Evolutionary conservation across 441 rosid genomes (phyloP).

Genomic region (Mallotus repandus): DNA sequence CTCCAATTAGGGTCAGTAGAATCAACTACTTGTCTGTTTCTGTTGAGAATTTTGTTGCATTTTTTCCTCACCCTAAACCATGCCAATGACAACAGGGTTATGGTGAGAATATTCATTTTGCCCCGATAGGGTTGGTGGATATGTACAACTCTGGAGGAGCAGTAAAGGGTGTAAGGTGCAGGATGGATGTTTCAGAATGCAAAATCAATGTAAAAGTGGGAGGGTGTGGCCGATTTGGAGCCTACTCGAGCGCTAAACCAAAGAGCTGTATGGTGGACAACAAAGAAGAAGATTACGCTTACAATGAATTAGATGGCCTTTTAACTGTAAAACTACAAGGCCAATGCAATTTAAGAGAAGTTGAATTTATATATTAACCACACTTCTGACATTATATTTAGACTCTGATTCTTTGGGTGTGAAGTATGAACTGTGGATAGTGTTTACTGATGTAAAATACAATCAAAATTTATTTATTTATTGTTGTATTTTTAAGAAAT

Average conservation of each 20-base stretch:
- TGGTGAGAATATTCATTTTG: slow-evolving; percentile 42
- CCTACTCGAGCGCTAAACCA: slow-evolving; percentile 49
- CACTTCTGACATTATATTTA: too few species aligned
- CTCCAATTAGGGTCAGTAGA: slow-evolving; percentile 46
- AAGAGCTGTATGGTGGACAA: slow-evolving; percentile 43
- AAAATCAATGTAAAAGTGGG: slow-evolving; percentile 31
- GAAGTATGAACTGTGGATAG: too few species aligned
- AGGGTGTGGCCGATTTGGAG: slow-evolving; percentile 60
- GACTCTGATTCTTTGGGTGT: too few species aligned
- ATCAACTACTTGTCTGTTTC: neutral
- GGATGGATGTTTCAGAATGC: slow-evolving; percentile 23
- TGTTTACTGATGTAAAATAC: too few species aligned
- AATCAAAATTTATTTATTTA: too few species aligned
- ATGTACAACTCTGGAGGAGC: slow-evolving; percentile 81
- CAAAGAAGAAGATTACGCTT: slow-evolving; percentile 39
- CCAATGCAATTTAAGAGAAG: slow-evolving; percentile 28
- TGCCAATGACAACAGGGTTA: slow-evolving; percentile 29
- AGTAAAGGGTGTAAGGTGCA: slow-evolving; percentile 39
- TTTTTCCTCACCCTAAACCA: neutral
- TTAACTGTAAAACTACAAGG: slow-evolving; percentile 42
- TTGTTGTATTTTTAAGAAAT: too few species aligned
- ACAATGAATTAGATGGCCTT: slow-evolving; percentile 42
- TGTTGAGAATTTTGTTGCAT: neutral
- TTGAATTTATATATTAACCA: slow-evolving; percentile 40
- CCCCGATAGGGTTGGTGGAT: slow-evolving; percentile 61